Evolutionary conservation across 805 yeast species (phyloP).

Genomic region (Ogataea ramenticola): DNA sequence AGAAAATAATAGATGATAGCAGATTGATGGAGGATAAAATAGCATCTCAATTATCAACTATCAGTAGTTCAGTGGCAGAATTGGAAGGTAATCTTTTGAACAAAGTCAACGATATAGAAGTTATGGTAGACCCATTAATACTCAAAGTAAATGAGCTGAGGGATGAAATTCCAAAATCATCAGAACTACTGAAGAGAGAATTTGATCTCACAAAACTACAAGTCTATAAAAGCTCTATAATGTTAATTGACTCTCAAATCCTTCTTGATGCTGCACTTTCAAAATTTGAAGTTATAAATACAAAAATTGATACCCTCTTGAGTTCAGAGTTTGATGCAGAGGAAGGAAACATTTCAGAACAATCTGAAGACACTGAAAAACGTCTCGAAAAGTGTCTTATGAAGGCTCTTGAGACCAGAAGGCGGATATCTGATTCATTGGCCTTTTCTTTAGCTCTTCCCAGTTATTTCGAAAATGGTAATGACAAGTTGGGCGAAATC

Average conservation of each 20-base stretch:
- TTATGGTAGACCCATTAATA: no score
- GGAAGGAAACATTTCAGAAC: background rate
- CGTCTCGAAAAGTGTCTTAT: slow-evolving; percentile 12
- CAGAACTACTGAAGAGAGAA: slow-evolving; percentile 6
- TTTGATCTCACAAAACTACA: slow-evolving; percentile 15
- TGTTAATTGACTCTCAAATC: slow-evolving; percentile 18
- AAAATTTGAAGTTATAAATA: slow-evolving; percentile 15
- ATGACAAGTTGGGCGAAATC: no score
- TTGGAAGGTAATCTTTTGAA: no score
- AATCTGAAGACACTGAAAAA: slow-evolving; percentile 1
- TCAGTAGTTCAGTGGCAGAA: no score
- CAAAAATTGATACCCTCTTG: background rate
- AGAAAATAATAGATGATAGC: no score
- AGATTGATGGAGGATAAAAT: no score
- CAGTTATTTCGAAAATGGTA: no score
- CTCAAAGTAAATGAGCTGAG: background rate
- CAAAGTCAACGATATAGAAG: no score
- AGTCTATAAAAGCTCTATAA: slow-evolving; percentile 19
- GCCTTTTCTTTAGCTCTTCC: no score
- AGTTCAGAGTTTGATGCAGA: no score
- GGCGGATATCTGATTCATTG: background rate
- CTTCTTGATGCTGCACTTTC: slow-evolving; percentile 22
- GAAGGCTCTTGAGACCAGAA: slow-evolving; percentile 11
- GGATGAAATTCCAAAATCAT: background rate
- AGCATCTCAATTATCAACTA: no score